Evolutionary conservation across 108 stramenopile species (phyloP), one percentile per base, ranked within the genome.

Genomic region (Nitzschia palea): DNA sequence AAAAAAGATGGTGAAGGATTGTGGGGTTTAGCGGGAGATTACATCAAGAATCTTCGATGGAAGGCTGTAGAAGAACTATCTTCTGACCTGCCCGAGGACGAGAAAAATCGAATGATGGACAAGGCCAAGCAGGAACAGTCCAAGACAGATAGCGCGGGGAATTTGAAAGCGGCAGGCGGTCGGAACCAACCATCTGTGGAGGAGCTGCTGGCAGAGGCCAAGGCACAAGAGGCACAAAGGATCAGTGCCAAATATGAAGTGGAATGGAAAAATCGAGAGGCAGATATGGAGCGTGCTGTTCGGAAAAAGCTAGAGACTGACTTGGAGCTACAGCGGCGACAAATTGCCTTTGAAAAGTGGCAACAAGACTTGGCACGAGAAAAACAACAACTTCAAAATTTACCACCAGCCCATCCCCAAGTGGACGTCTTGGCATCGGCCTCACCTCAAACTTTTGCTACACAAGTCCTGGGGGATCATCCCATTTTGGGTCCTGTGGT

Each of bases 401-500:
- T 62, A 42, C 65, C 66, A 55, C 0, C 35, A 32, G 0, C 1
- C 43, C 30, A 34, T n/a, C 20, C 32, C 2, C 33, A 53, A 20
- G 45, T 8, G 26, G 23, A 9, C 8, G 9, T 35, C 52, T 14
- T 4, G 54, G 33, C 18, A 62, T 0, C 31, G n/a, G 6, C 20
- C 17, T 34, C 44, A 10, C 0, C 55, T 2, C 15, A 43, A 20
- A 26, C 33, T 14, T 61, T 59, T 2, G 32, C 29, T 0, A 31
- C 44, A 36, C 30, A 17, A 10, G 28, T 23, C 6, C 36, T 58
- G 3, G 55, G 48, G 5, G 71, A 64, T n/a, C 86, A 90, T 60
- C 89, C 89, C 1, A 71, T 90, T 44, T 60, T 90, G 23, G 89
- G 89, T n/a, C 68, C 71, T 0, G 74, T 74, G 17, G 35, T 87